These are phyloP conservation scores for Curvularia lunata DNA, from an alignment of 2,329 filamentous ascomycete species.

Conservation along the genomic window DNA sequence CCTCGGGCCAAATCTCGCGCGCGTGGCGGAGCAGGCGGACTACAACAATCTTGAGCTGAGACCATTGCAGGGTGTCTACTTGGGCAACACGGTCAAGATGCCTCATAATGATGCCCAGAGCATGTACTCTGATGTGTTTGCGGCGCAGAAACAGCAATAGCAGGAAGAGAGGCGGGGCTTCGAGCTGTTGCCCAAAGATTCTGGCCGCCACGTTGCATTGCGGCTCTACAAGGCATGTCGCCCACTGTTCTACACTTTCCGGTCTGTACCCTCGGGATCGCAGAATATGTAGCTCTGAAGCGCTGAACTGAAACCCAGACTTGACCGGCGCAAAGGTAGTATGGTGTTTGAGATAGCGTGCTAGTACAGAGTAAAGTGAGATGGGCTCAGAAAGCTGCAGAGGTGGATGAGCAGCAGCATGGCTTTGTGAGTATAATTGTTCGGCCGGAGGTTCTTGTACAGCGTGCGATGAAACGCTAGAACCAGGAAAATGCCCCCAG, in stretches of 20 bases:
- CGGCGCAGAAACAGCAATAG: slow-evolving; percentile 42
- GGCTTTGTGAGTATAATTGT: background rate
- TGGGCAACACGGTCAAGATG: slow-evolving; percentile 30
- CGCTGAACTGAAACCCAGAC: slow-evolving; percentile 21
- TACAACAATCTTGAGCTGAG: slow-evolving; percentile 29
- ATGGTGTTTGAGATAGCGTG: slow-evolving; percentile 30
- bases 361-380: slow-evolving; percentile 37
- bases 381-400: slow-evolving; percentile 12
- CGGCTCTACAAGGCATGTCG: slow-evolving; percentile 24
- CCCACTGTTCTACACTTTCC: slow-evolving; percentile 34
- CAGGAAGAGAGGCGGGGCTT: slow-evolving; percentile 39
- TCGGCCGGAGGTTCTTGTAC: background rate
- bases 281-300: slow-evolving; percentile 30
- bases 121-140: slow-evolving; percentile 28
- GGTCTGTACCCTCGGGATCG: slow-evolving; percentile 24
- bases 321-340: slow-evolving; percentile 12
- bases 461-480: slow-evolving; percentile 25
- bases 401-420: background rate
- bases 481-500: slow-evolving; percentile 9
- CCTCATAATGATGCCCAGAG: slow-evolving; percentile 33
- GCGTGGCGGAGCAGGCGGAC: slow-evolving; percentile 41
- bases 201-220: slow-evolving; percentile 27
- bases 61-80: slow-evolving; percentile 30
- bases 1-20: slow-evolving; percentile 40
- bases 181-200: slow-evolving; percentile 22